A percentile compares a stretch with the other conserved stretches of the same genome.
Conservation (phyloP, 306 rosid species). For the Cicer cuneatum region DNA sequence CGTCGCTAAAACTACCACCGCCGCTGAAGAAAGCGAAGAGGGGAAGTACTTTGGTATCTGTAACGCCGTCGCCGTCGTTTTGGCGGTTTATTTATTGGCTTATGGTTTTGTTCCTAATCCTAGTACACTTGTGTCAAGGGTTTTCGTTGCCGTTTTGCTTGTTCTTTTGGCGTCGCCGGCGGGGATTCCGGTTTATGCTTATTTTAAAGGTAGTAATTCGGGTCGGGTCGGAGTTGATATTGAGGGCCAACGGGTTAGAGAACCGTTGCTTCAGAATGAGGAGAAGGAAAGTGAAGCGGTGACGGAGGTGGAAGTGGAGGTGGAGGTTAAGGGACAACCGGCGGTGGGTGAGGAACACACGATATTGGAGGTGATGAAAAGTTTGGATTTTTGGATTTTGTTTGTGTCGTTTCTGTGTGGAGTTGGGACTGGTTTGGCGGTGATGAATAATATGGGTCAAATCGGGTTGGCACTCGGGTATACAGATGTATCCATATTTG, state of each 20-base stretch:
- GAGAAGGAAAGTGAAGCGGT: constrained; percentile 27
- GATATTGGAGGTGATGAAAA: constrained; percentile 57
- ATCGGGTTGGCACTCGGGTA: constrained; percentile 87
- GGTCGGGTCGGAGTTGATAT: constrained; percentile 44
- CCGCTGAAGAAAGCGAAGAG: constrained; percentile 56
- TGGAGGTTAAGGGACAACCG: constrained; percentile 37
- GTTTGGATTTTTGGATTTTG: constrained; percentile 84
- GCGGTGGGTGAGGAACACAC: constrained; percentile 91
- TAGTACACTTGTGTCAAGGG: constrained; percentile 44
- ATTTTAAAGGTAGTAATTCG: constrained; percentile 25
- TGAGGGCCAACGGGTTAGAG: constrained; percentile 45
- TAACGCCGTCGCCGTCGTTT: constrained; percentile 66
- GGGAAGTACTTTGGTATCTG: constrained; percentile 61
- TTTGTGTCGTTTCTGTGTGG: constrained; percentile 88
- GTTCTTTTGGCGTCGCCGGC: constrained; percentile 73
- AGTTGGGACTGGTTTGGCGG: constrained; percentile 91
- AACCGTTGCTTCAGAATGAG: constrained; percentile 51
- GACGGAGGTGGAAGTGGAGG: constrained; percentile 12
- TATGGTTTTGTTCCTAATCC: constrained; percentile 66
- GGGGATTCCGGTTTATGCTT: constrained; percentile 60
- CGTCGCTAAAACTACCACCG: constrained; percentile 37
- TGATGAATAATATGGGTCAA: constrained; percentile 92
- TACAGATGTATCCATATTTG: constrained; percentile 77
- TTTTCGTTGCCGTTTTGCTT: constrained; percentile 54
- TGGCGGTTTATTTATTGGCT: constrained; percentile 67